A percentile compares a stretch with the other conserved stretches of the same genome.
Evolutionary conservation across 306 rosid genomes (phyloP).

Genomic region (Pterocarpus macrocarpus): DNA sequence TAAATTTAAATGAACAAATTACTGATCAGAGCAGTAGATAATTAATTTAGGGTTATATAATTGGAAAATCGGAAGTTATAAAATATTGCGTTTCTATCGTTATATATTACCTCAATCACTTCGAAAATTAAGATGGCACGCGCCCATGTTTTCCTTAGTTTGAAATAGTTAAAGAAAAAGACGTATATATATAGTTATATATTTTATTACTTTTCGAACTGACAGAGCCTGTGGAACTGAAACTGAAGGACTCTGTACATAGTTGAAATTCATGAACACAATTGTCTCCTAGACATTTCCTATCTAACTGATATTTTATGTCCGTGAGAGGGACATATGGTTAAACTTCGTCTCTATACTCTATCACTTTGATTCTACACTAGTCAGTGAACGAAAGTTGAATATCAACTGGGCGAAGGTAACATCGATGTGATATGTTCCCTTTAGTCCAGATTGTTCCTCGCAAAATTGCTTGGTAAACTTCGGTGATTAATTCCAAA

Average conservation of each 20-base stretch:
- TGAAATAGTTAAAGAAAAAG: not conserved
- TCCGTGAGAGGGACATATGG: constrained; percentile 16
- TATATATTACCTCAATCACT: not conserved
- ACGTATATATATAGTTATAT: not conserved
- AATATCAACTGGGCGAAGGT: constrained; percentile 1
- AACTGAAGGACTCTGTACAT: not conserved
- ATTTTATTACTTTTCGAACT: not conserved
- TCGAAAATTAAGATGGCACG: not conserved
- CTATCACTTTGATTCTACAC: not conserved
- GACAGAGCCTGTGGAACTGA: not conserved
- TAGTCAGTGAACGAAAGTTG: not conserved
- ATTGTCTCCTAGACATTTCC: not conserved
- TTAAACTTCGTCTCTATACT: not conserved
- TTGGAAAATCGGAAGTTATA: not conserved
- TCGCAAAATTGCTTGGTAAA: not conserved
- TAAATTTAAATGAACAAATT: no score
- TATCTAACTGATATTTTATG: not conserved
- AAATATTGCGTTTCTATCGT: no score
- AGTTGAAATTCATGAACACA: not conserved
- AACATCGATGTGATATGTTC: constrained; percentile 32
- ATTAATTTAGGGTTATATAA: no score
- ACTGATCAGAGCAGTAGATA: no score
- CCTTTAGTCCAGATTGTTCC: constrained; percentile 9
- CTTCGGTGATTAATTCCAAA: not conserved
- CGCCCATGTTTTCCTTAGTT: not conserved